phyloP scores from a whole-genome alignment of 768 basidiomycete genomes.

The Cystofilobasidium bisporidii region DNA sequence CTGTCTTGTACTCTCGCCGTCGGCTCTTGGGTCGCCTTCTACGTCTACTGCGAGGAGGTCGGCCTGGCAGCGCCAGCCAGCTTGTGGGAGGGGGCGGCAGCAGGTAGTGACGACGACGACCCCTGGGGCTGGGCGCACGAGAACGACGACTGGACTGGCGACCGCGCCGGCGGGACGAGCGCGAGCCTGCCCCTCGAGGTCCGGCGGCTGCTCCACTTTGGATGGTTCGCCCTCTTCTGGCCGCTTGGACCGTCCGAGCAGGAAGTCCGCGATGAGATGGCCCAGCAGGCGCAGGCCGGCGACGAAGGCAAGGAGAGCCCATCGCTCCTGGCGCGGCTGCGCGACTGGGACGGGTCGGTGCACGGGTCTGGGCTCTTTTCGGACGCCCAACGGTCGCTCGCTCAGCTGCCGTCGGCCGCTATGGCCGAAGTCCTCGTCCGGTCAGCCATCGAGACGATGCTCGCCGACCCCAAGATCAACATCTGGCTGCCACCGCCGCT shows the following conservation, averaged over 20 bases:
- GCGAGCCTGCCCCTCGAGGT: background rate
- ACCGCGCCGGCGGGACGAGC: background rate
- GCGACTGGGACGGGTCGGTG: no score
- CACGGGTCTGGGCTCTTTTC: no score
- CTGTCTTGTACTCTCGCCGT: background rate
- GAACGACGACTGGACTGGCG: constrained; percentile 19
- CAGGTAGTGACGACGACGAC: background rate
- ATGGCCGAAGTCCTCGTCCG: no score
- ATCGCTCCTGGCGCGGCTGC: background rate
- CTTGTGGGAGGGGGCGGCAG: background rate
- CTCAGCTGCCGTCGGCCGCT: no score
- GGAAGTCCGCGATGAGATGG: background rate
- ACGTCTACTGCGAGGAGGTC: background rate
- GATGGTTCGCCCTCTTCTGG: constrained; percentile 2
- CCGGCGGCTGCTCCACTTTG: background rate
- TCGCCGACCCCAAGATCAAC: no score
- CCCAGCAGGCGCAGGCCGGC: background rate
- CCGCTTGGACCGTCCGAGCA: background rate
- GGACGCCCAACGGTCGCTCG: no score
- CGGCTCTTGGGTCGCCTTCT: background rate
- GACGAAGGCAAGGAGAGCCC: background rate
- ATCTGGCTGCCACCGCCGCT: constrained; percentile 1
- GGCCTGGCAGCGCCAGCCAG: background rate
- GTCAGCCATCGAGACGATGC: no score
- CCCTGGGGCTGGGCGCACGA: constrained; percentile 15